Base-by-base conservation (phyloP, 768 basidiomycete species). In the Phylloporus sp. region DNA sequence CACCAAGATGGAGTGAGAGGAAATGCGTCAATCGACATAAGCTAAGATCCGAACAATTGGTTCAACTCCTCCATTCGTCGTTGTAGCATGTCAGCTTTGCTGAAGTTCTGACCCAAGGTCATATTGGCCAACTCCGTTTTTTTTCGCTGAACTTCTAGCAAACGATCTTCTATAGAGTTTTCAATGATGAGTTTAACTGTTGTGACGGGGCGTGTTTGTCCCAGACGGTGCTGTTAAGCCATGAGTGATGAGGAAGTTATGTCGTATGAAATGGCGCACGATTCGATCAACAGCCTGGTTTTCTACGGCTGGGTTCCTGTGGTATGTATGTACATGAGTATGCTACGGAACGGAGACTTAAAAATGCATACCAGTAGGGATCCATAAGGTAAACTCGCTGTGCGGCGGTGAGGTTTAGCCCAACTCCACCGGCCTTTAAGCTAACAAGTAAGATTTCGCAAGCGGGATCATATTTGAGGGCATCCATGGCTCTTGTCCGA, bases 211-310 rank as follows among this genome's bases (percentile, higher is more conserved):
- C 82, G 78, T 2, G 86, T 94, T 65, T 98, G 96, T 20, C 96
- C 96, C 35, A 99, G 76, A 42, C 96, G 94, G 67, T 99, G 96
- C 90, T 95, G 60, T 38, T 35, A 46, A 40, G 36, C 6, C 0
- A 15, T 39, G 13, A 49, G 28, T 26, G 44, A 23, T 22, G 21
- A 21, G 23, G 38, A 9, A 50, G 35, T 33, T 22, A 41, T n/a
- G 11, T 20, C n/a, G 36, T 23, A 38, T 18, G 13, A 34, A 33
- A 35, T 33, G 21, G 75, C 88, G 67, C 58, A 96, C 92, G 54
- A 96, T 95, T 42, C 95, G 89, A 69, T 99, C 96, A 23, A 97
- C 90, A 17, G 94, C 95, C 68, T 97, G 95, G 60, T 96, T 93
- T 70, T 98, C 93, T 6, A 94, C 93, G 17, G 92, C 92, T 14